Percentiles rank a stretch among this genome's conserved stretches.
Conservation (phyloP, 2,329 filamentous ascomycete genomes). For the Pyrenochaeta sp. region DNA sequence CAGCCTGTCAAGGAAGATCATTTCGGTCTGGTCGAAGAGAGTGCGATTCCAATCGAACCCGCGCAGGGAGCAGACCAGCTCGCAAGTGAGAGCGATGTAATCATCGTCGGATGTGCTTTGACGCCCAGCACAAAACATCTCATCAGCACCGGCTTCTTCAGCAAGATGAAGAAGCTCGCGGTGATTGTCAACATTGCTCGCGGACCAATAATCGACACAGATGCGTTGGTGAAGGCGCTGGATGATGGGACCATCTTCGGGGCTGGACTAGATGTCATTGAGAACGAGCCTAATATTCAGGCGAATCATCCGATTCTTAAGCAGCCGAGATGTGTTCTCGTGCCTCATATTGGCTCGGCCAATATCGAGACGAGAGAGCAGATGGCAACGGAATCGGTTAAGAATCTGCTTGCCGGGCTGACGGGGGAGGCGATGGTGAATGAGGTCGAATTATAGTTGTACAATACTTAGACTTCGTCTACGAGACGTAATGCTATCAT, state of each 20-base stretch:
- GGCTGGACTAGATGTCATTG: constrained; percentile 64
- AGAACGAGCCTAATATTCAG: constrained; percentile 60
- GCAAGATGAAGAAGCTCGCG: constrained; percentile 60
- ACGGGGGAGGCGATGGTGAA: constrained; percentile 37
- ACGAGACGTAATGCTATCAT: neutral
- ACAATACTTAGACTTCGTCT: neutral
- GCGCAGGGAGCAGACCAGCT: constrained; percentile 28
- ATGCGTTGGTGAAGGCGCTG: constrained; percentile 59
- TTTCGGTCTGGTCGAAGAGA: constrained; percentile 24
- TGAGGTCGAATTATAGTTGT: constrained; percentile 29
- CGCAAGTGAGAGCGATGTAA: constrained; percentile 38
- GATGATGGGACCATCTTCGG: constrained; percentile 60
- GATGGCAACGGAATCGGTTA: constrained; percentile 65
- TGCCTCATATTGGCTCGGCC: constrained; percentile 66
- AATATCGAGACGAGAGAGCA: constrained; percentile 65
- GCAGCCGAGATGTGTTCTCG: constrained; percentile 58
- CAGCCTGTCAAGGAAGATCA: constrained; percentile 33
- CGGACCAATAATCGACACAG: constrained; percentile 63
- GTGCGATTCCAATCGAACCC: constrained; percentile 27
- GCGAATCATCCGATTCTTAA: constrained; percentile 57
- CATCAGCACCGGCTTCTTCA: constrained; percentile 46
- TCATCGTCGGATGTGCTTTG: constrained; percentile 38
- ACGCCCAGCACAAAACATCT: constrained; percentile 38
- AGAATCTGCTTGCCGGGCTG: constrained; percentile 56
- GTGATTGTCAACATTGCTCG: constrained; percentile 65